These are phyloP conservation scores for Leccinum glutinopallens DNA, from an alignment of 1,284 basidiomycete genomes.

Conservation along the genomic window DNA sequence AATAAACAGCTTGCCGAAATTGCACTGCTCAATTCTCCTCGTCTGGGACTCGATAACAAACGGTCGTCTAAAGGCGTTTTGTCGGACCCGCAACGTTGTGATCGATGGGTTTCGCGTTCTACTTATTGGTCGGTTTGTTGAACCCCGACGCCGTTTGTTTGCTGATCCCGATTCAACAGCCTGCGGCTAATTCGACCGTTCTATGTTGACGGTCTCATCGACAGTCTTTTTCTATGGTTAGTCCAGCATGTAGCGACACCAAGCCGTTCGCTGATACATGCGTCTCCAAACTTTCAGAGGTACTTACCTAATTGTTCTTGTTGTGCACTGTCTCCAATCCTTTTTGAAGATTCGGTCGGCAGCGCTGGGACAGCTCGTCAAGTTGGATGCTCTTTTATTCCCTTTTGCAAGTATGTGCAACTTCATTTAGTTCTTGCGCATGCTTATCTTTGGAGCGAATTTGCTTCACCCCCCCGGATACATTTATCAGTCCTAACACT, in stretches of 20 bases:
- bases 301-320: slow-evolving; percentile 31
- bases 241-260: slow-evolving; percentile 71
- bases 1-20: slow-evolving; percentile 90
- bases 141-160: not conserved
- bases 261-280: slow-evolving; percentile 70
- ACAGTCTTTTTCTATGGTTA: slow-evolving; percentile 84
- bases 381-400: slow-evolving; percentile 58
- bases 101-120: slow-evolving; percentile 81
- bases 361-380: slow-evolving; percentile 54
- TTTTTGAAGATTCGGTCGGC: slow-evolving; percentile 52
- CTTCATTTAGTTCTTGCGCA: not conserved
- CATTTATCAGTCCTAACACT: slow-evolving; percentile 71
- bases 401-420: slow-evolving; percentile 58
- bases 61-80: slow-evolving; percentile 78
- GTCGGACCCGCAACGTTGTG: slow-evolving; percentile 66
- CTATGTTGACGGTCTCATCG: slow-evolving; percentile 81
- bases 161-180: slow-evolving; percentile 42
- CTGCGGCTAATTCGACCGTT: slow-evolving; percentile 77
- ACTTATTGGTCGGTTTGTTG: slow-evolving; percentile 65
- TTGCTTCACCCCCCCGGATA: slow-evolving; percentile 66
- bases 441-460: slow-evolving; percentile 48
- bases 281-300: slow-evolving; percentile 70
- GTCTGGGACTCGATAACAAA: slow-evolving; percentile 74
- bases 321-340: slow-evolving; percentile 1
- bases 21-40: slow-evolving; percentile 73